Evolutionary conservation across 2,329 filamentous ascomycete species (phyloP).

Genomic region (Trichoderma afroharzianum): DNA sequence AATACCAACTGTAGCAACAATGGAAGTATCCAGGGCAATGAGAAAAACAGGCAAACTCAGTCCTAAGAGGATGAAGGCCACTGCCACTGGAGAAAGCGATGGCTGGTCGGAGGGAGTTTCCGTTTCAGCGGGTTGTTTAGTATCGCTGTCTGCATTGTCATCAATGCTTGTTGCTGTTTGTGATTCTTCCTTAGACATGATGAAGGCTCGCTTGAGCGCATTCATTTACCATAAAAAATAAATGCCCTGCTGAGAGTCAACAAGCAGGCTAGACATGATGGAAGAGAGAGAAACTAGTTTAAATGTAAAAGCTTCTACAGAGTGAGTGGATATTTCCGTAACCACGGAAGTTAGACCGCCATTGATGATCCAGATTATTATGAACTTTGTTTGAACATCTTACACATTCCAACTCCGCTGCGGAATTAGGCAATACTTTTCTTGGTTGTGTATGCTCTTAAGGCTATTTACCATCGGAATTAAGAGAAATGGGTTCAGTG

Average conservation of each 20-base stretch:
- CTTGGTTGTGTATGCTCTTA: background rate
- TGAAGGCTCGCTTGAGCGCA: background rate
- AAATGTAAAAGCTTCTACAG: background rate
- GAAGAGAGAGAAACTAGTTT: background rate
- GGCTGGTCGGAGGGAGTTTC: background rate
- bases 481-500: background rate
- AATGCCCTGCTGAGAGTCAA: background rate
- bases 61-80: background rate
- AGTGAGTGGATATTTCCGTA: background rate
- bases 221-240: background rate
- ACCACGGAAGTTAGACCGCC: background rate
- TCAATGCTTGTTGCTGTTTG: background rate
- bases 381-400: background rate
- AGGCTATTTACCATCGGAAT: background rate
- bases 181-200: background rate
- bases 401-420: background rate
- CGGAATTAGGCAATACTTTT: background rate
- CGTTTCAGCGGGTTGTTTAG: background rate
- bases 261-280: background rate
- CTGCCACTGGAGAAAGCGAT: background rate
- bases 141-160: background rate
- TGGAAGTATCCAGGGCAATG: background rate
- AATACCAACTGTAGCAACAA: background rate
- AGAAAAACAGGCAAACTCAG: background rate
- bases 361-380: background rate